Evolutionary conservation across 2,329 filamentous ascomycete species (phyloP).

Genomic region (Aspergillus quadrilineatus): DNA sequence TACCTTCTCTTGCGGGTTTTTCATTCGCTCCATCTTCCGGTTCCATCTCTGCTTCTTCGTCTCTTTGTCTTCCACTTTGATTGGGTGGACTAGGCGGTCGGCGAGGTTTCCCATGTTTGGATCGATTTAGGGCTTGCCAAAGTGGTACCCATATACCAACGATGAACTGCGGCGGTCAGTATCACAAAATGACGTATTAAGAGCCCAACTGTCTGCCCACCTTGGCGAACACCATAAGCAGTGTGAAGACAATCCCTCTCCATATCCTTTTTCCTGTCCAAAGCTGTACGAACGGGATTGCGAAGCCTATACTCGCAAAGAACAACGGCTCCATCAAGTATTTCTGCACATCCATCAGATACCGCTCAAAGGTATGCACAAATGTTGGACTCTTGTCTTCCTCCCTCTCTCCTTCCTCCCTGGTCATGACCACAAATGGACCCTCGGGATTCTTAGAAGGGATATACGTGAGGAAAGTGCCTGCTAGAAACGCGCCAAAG

Average conservation of each 20-base stretch:
- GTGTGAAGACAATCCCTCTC: slow-evolving; percentile 30
- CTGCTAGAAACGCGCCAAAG: slow-evolving; percentile 40
- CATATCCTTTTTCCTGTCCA: slow-evolving; percentile 36
- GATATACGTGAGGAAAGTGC: slow-evolving; percentile 38
- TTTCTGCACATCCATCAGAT: slow-evolving; percentile 36
- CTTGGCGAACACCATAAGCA: slow-evolving; percentile 33
- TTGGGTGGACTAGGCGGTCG: no score
- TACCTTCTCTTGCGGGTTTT: neutral
- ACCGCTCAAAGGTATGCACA: slow-evolving; percentile 41
- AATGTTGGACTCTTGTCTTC: slow-evolving; percentile 39
- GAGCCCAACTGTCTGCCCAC: slow-evolving; percentile 12
- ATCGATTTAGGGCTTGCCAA: slow-evolving; percentile 9
- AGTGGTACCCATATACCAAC: slow-evolving; percentile 31
- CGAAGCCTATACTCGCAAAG: slow-evolving; percentile 34
- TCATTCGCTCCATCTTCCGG: neutral
- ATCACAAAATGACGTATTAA: neutral
- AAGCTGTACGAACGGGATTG: slow-evolving; percentile 32
- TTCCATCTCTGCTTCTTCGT: neutral
- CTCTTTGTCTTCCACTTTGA: neutral
- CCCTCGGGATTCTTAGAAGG: slow-evolving; percentile 37
- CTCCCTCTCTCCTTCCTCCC: slow-evolving; percentile 35
- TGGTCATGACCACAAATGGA: slow-evolving; percentile 37
- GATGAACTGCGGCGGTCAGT: slow-evolving; percentile 19
- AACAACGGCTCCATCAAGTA: slow-evolving; percentile 36
- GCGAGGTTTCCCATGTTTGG: neutral